Evolutionary conservation across 2,329 filamentous ascomycete genomes (phyloP).

Genomic region (Sporothrix inflata): DNA sequence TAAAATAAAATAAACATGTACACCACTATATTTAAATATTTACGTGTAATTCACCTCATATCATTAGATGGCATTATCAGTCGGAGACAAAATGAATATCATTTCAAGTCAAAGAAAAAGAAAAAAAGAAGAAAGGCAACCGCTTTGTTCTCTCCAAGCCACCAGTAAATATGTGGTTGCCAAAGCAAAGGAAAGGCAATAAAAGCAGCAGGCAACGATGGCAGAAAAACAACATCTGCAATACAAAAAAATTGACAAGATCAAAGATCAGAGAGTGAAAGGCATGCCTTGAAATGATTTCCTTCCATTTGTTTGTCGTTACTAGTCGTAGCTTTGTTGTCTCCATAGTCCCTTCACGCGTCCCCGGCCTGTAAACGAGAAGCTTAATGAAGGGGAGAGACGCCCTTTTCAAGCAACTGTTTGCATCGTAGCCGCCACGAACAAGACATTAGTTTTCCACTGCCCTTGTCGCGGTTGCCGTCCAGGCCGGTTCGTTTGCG

Average conservation of each 20-base stretch:
- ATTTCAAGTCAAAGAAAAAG: not conserved
- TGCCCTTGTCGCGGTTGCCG: not conserved
- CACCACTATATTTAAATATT: not conserved
- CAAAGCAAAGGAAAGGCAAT: not conserved
- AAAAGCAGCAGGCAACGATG: conserved; percentile 15
- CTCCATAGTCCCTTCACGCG: not conserved
- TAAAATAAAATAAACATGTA: not conserved
- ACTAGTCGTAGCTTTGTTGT: conserved; percentile 12
- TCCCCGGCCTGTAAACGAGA: not conserved
- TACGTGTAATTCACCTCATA: not conserved
- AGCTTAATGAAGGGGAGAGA: not conserved
- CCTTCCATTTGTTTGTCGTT: conserved; percentile 24
- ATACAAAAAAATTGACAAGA: not conserved
- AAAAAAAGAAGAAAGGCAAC: not conserved
- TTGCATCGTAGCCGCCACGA: not conserved
- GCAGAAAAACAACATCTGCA: not conserved
- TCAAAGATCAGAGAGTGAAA: not conserved
- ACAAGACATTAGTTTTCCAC: not conserved
- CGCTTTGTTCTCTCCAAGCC: conserved; percentile 6
- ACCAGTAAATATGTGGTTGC: not conserved
- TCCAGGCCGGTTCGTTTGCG: conserved; percentile 7
- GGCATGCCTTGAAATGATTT: conserved; percentile 9
- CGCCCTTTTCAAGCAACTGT: not conserved
- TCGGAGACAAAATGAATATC: not conserved
- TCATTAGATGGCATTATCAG: not conserved